Conservation (phyloP, 768 basidiomycete species). For the Pilatotrama ljubarskyi region DNA sequence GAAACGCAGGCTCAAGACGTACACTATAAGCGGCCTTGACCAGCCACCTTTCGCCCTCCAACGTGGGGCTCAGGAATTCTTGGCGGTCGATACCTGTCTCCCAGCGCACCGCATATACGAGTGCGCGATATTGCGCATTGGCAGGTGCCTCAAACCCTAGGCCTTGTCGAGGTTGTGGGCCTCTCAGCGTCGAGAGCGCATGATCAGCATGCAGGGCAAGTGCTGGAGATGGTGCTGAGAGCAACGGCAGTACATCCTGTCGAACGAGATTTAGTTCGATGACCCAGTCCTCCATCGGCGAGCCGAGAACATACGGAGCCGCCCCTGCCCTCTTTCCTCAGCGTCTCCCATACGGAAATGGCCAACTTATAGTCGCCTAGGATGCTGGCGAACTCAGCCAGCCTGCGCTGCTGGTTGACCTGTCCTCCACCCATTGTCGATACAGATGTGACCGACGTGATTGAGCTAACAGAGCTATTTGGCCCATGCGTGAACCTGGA, state of each 20-base stretch:
- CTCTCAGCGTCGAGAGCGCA: slow-evolving; percentile 50
- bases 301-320: slow-evolving; percentile 66
- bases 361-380: slow-evolving; percentile 90
- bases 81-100: slow-evolving; percentile 57
- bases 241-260: slow-evolving; percentile 80
- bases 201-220: slow-evolving; percentile 60
- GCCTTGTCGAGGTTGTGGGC: slow-evolving; percentile 33
- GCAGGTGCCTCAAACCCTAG: slow-evolving; percentile 49
- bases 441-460: slow-evolving; percentile 27
- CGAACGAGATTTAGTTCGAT: neutral
- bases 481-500: slow-evolving; percentile 27
- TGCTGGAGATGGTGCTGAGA: slow-evolving; percentile 67
- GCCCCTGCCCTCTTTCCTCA: slow-evolving; percentile 84
- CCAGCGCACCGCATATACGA: slow-evolving; percentile 76
- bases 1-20: slow-evolving; percentile 31
- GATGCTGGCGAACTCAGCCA: slow-evolving; percentile 94
- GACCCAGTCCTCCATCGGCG: neutral
- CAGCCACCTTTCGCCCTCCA: slow-evolving; percentile 85
- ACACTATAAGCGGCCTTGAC: slow-evolving; percentile 85
- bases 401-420: slow-evolving; percentile 74
- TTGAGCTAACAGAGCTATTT: slow-evolving; percentile 35
- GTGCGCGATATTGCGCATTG: slow-evolving; percentile 64
- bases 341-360: slow-evolving; percentile 76
- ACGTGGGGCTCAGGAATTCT: slow-evolving; percentile 56
- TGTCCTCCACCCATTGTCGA: slow-evolving; percentile 34